Percentiles rank a stretch among this genome's conserved stretches.
These are phyloP conservation scores for Mycena haematopus DNA, from an alignment of 768 basidiomycete species.

Conservation along the genomic window DNA sequence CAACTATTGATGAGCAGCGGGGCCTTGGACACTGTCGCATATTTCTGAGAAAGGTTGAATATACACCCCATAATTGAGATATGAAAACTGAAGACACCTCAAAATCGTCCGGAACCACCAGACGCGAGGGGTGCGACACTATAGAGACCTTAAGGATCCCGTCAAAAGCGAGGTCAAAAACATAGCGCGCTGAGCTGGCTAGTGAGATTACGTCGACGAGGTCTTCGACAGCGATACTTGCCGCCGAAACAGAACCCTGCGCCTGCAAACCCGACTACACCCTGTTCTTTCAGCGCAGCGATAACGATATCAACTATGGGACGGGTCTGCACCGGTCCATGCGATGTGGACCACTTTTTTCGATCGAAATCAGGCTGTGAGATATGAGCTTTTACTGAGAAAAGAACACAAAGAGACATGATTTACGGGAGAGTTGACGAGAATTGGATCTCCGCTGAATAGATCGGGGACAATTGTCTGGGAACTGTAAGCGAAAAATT, in stretches of 20 bases:
- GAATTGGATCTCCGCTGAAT: conserved; percentile 28
- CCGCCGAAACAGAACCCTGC: conserved; percentile 53
- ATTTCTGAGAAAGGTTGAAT: conserved; percentile 15
- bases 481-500: conserved; percentile 21
- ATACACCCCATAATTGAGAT: no score
- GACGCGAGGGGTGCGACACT: conserved; percentile 48
- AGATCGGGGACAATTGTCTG: conserved; percentile 30
- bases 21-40: conserved; percentile 32
- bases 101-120: conserved; percentile 25
- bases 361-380: conserved; percentile 37
- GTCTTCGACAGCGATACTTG: conserved; percentile 1
- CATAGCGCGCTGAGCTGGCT: conserved; percentile 42
- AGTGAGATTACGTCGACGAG: not conserved
- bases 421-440: conserved; percentile 6
- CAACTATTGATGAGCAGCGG: conserved; percentile 57
- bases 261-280: conserved; percentile 44
- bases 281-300: conserved; percentile 34
- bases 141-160: conserved; percentile 45
- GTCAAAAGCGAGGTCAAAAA: conserved; percentile 53
- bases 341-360: conserved; percentile 41
- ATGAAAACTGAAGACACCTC: conserved; percentile 26
- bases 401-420: not conserved
- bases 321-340: conserved; percentile 41
- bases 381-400: no score
- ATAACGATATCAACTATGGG: conserved; percentile 45